Evolutionary conservation across 2,329 filamentous ascomycete genomes (phyloP).

Genomic region (Fusarium beomiforme): DNA sequence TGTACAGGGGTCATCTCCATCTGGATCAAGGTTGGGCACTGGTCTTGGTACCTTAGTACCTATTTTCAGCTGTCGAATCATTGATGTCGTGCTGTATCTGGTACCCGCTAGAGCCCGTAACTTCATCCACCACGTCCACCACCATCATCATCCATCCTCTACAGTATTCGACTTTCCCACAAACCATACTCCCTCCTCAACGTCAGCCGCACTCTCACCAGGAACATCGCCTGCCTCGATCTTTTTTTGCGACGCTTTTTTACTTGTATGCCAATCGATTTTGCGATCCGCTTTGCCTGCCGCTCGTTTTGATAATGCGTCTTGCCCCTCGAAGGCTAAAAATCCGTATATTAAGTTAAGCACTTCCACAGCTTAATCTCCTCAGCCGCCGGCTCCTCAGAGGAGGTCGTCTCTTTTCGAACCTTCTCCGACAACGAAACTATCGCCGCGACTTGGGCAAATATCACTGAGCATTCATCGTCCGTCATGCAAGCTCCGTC

Average conservation of each 20-base stretch:
- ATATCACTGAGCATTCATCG: slow-evolving; percentile 9
- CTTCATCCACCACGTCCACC: slow-evolving; percentile 1
- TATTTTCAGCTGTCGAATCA: slow-evolving; percentile 20
- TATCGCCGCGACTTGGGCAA: slow-evolving; percentile 4
- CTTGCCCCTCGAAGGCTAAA: slow-evolving; percentile 42
- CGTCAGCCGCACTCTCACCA: slow-evolving; percentile 19
- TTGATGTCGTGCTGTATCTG: slow-evolving; percentile 20
- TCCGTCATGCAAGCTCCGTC: slow-evolving; percentile 37
- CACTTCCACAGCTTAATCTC: slow-evolving; percentile 21
- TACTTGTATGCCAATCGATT: slow-evolving; percentile 7
- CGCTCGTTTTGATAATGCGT: slow-evolving; percentile 42
- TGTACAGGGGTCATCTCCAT: slow-evolving; percentile 37
- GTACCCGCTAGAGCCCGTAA: neutral
- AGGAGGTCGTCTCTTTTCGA: neutral
- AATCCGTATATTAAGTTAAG: slow-evolving; percentile 35
- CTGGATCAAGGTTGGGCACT: slow-evolving; percentile 22
- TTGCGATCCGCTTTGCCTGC: slow-evolving; percentile 20
- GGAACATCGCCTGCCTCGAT: slow-evolving; percentile 10
- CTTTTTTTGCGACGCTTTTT: slow-evolving; percentile 4
- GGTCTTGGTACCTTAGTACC: neutral
- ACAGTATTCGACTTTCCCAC: slow-evolving; percentile 20
- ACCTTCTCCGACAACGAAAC: neutral
- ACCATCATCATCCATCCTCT: slow-evolving; percentile 10
- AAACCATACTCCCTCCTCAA: slow-evolving; percentile 16
- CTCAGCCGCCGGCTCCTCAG: neutral